Conservation (phyloP, 106 monocot species). For the Dendrobium nobile region DNA sequence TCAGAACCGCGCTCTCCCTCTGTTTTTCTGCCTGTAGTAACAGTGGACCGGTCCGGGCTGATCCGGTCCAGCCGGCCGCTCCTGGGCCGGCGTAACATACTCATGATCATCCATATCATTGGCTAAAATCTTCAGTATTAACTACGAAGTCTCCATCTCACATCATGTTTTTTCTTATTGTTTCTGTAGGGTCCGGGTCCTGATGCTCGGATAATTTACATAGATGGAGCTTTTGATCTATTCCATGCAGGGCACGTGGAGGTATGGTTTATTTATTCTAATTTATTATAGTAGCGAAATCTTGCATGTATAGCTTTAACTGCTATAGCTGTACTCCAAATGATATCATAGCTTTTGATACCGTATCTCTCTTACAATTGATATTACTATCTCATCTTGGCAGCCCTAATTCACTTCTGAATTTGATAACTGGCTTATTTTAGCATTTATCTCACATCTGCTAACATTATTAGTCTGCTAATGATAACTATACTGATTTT, state of each 20-base stretch:
- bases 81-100: no score
- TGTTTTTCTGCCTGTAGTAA: no score
- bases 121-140: neutral
- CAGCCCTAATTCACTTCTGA: neutral
- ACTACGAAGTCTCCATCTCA: neutral
- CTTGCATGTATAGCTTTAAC: neutral
- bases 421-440: neutral
- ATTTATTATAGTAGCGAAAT: neutral
- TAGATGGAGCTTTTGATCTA: slow-evolving; percentile 93
- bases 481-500: neutral
- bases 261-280: slow-evolving; percentile 27
- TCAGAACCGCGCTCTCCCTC: no score
- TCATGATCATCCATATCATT: neutral
- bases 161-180: neutral
- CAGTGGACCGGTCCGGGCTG: no score
- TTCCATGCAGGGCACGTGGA: slow-evolving; percentile 87
- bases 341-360: neutral
- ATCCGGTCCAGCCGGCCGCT: no score
- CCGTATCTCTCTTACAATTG: neutral
- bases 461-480: neutral
- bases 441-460: slow-evolving; percentile 1
- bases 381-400: neutral
- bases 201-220: slow-evolving; percentile 81
- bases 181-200: slow-evolving; percentile 53
- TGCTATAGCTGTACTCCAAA: neutral